These are phyloP conservation scores for Nemania diffusa DNA, from an alignment of 2,329 filamentous ascomycete species.

Conservation along the genomic window DNA sequence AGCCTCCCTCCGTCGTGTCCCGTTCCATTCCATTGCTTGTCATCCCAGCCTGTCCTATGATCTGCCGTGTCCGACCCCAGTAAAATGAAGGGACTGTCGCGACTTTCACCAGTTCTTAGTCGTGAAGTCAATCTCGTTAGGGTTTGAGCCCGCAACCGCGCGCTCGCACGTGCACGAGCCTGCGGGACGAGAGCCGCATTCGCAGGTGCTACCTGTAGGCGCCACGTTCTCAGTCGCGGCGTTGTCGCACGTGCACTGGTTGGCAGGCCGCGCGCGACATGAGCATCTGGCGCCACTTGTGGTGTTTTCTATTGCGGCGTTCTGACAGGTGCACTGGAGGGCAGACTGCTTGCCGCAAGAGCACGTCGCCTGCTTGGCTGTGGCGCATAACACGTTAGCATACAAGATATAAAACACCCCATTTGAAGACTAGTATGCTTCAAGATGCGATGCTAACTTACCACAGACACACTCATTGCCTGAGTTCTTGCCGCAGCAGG, in stretches of 20 bases:
- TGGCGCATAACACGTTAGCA: conserved; percentile 24
- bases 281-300: conserved; percentile 80
- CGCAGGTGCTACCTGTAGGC: conserved; percentile 70
- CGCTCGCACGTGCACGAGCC: conserved; percentile 87
- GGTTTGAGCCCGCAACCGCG: conserved; percentile 68
- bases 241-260: conserved; percentile 83
- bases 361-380: conserved; percentile 76
- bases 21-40: neutral
- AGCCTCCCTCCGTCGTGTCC: neutral
- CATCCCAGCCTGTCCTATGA: neutral
- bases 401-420: neutral
- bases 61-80: conserved; percentile 19
- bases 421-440: neutral
- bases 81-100: conserved; percentile 9
- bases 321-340: conserved; percentile 86
- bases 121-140: conserved; percentile 89
- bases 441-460: conserved; percentile 52
- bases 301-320: conserved; percentile 78
- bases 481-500: conserved; percentile 66
- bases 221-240: conserved; percentile 75
- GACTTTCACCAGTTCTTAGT: conserved; percentile 62
- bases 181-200: conserved; percentile 79
- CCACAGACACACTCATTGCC: conserved; percentile 66
- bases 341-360: conserved; percentile 91
- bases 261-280: conserved; percentile 82